Conservation (phyloP, 257 asterid species). For the Penstemon eatonii region DNA sequence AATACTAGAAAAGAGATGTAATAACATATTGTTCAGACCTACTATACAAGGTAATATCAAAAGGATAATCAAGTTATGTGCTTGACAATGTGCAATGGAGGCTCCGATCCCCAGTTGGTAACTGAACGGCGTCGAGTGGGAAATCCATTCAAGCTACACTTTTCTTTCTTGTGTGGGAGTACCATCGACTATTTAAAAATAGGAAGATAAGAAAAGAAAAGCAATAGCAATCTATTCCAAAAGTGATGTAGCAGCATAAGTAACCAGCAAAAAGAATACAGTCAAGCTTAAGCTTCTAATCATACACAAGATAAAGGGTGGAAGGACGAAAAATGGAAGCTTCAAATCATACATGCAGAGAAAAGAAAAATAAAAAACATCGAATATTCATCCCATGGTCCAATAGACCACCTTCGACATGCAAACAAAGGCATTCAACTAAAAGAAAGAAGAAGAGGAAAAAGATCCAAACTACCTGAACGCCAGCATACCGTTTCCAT, state of each 20-base stretch:
- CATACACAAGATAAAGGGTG: conserved; percentile 1
- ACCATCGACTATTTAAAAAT: not conserved
- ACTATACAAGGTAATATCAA: not conserved
- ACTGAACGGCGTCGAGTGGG: not conserved
- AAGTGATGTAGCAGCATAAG: conserved; percentile 13
- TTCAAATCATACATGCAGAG: conserved; percentile 3
- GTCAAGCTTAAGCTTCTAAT: conserved; percentile 1
- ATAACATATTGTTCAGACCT: conserved; percentile 1
- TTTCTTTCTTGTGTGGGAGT: not conserved
- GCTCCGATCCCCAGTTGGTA: not conserved
- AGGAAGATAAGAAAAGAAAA: not conserved
- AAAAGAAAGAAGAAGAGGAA: conserved; percentile 24
- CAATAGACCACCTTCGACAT: not conserved
- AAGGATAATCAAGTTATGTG: not conserved
- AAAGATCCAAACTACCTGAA: conserved; percentile 60
- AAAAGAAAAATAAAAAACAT: not conserved
- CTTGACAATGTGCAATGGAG: conserved; percentile 17
- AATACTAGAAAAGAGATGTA: conserved; percentile 4
- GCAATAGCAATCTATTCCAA: not conserved
- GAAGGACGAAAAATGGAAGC: not conserved
- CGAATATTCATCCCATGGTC: not conserved
- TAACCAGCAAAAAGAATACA: conserved; percentile 10
- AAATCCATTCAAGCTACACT: not conserved
- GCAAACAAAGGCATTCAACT: conserved; percentile 26
- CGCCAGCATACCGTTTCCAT: conserved; percentile 95